Conservation (phyloP, 352 stramenopile genomes). For the Globisporangium uncinulatum region DNA sequence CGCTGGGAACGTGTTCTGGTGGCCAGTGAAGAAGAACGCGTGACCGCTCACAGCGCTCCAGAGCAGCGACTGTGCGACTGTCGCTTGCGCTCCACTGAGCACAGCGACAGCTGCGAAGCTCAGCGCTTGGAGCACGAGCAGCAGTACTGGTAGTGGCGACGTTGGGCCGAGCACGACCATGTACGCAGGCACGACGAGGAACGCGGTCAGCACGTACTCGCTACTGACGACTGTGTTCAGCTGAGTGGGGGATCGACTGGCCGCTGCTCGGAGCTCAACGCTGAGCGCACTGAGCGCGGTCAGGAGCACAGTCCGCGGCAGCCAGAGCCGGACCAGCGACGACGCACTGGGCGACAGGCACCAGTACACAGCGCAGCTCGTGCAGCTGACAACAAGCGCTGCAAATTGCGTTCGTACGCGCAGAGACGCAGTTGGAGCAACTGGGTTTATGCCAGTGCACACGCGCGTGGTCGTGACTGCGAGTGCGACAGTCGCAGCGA, state of each 20-base stretch:
- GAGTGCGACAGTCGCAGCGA: constrained; percentile 18
- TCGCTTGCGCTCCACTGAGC: background rate
- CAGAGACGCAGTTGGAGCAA: constrained; percentile 8
- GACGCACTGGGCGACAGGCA: constrained; percentile 26
- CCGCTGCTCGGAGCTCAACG: constrained; percentile 4
- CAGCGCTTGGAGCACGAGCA: constrained; percentile 30
- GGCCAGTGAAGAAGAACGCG: constrained; percentile 84
- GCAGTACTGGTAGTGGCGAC: constrained; percentile 50
- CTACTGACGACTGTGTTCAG: background rate
- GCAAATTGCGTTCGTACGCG: constrained; percentile 14
- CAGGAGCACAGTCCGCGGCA: constrained; percentile 53
- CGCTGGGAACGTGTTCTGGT: constrained; percentile 87
- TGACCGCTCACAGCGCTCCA: constrained; percentile 59
- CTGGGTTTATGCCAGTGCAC: constrained; percentile 2
- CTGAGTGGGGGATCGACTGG: background rate
- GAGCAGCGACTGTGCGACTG: constrained; percentile 42
- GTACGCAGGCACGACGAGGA: constrained; percentile 37
- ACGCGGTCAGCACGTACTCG: constrained; percentile 28
- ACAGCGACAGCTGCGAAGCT: constrained; percentile 35
- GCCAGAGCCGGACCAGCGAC: constrained; percentile 40
- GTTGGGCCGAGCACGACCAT: constrained; percentile 62
- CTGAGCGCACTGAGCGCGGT: constrained; percentile 15
- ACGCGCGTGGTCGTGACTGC: constrained; percentile 14
- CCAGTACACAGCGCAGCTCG: constrained; percentile 46
- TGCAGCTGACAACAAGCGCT: constrained; percentile 20